These are phyloP conservation scores for Sedum album DNA, from an alignment of 164 flowering plant genomes.

Conservation along the genomic window DNA sequence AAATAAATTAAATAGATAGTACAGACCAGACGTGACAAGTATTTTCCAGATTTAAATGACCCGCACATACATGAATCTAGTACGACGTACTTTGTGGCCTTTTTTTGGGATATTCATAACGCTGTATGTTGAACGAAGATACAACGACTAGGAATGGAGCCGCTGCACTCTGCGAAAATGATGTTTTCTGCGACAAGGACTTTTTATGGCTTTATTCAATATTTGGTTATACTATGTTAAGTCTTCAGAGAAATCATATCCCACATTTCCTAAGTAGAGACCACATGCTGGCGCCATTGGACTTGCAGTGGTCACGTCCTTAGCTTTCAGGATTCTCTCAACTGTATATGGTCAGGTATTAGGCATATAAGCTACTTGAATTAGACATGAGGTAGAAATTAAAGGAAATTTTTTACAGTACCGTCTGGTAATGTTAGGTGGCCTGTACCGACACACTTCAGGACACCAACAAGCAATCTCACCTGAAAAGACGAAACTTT, in stretches of 20 bases:
- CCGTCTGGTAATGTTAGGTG: conserved; percentile 60
- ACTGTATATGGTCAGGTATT: conserved; percentile 27
- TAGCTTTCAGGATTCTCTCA: conserved; percentile 71
- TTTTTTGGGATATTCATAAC: neutral
- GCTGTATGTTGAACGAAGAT: neutral
- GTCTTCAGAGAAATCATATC: conserved; percentile 52
- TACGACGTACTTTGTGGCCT: neutral
- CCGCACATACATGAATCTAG: neutral
- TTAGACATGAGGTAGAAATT: neutral
- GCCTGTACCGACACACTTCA: conserved; percentile 83
- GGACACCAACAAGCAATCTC: conserved; percentile 79
- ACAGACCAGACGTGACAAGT: neutral
- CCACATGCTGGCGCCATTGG: conserved; percentile 98
- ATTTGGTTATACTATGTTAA: neutral
- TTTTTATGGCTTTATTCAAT: too few relatives aligned
- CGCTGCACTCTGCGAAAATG: neutral
- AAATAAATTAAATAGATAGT: neutral
- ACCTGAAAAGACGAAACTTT: conserved; percentile 38
- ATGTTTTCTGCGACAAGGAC: neutral
- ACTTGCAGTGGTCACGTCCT: conserved; percentile 55
- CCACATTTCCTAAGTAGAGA: conserved; percentile 82
- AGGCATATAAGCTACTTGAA: neutral
- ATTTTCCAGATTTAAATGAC: neutral
- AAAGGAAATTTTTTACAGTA: conserved; percentile 15
- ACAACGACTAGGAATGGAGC: neutral